Evolutionary conservation across 768 basidiomycete species (phyloP), one percentile per base, ranked within the genome.

Genomic region (Suillus brevipes): DNA sequence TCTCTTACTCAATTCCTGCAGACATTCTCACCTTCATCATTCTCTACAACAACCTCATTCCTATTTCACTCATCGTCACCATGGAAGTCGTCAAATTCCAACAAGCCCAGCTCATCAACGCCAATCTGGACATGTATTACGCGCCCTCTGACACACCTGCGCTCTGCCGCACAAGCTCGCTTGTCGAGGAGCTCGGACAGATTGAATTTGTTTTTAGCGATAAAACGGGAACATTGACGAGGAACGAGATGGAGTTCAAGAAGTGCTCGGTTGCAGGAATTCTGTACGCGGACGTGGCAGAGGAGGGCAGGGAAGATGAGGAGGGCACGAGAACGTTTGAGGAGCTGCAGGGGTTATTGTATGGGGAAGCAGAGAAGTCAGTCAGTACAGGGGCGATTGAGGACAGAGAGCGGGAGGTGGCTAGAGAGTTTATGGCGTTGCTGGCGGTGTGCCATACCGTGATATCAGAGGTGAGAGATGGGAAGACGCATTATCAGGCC

Each of bases 211-310:
- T 97, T 3, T 97, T 97, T 79, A 93, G 91, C 64, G 94, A 96
- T 79, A 96, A 96, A 79, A 95, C 94, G 2, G 94, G 97, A 7
- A 99, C 97, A 0, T 82, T 99, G 28, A 99, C 97, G 3, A 86
- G 96, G 67, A 99, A 99, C 78, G 95, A 97, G 77, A 99, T 99
- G 97, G n/a, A n/a, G n/a, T n/a, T n/a, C n/a, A n/a, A n/a, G n/a
- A n/a, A n/a, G n/a, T n/a, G n/a, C n/a, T n/a, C 88, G 62, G 88
- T 99, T 64, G 96, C 86, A 23, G 97, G 97, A 4, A 84, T 89
- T 14, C 91, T 88, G 23, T 99, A 98, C 77, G 89, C 95, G 1
- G 95, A 95, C 66, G 85, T 86, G 20, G 94, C 98, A 10, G 97
- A 99, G 65, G 96, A 98, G 65, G 91, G 90, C 25, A 87, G 89